These are phyloP conservation scores for Aquilaria sinensis DNA, from an alignment of 345 rosid genomes.

Conservation along the genomic window DNA sequence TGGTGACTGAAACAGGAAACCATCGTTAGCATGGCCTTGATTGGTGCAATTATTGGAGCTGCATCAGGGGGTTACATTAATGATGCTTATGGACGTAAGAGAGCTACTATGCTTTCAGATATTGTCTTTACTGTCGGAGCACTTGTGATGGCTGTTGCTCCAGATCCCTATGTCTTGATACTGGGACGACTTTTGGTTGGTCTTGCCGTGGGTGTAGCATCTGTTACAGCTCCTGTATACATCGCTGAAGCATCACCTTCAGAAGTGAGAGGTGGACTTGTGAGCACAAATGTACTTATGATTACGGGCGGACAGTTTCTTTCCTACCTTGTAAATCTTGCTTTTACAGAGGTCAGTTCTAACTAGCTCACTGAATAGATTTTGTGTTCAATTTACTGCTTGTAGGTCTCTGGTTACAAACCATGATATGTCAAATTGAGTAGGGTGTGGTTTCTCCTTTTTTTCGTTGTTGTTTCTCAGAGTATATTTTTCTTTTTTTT, in stretches of 20 bases:
- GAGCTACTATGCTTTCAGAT: slow-evolving; percentile 85
- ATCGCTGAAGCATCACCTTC: slow-evolving; percentile 98
- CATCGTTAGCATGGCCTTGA: slow-evolving; percentile 97
- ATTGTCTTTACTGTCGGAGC: slow-evolving; percentile 76
- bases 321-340: slow-evolving; percentile 85
- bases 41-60: slow-evolving; percentile 95
- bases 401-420: too few species aligned
- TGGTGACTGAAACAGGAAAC: slow-evolving; percentile 59
- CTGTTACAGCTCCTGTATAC: slow-evolving; percentile 96
- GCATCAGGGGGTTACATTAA: slow-evolving; percentile 95
- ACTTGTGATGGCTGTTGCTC: slow-evolving; percentile 84
- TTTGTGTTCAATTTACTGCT: too few species aligned
- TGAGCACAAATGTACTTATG: slow-evolving; percentile 97
- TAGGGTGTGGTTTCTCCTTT: too few species aligned
- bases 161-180: slow-evolving; percentile 80
- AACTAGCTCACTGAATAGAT: too few species aligned
- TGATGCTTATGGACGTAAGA: slow-evolving; percentile 87
- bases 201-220: slow-evolving; percentile 85
- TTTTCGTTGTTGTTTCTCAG: too few species aligned
- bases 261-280: slow-evolving; percentile 95
- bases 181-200: slow-evolving; percentile 79
- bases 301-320: slow-evolving; percentile 96
- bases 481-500: too few species aligned
- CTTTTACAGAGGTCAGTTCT: slow-evolving; percentile 77
- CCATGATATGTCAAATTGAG: too few species aligned